Base-by-base conservation (phyloP, 2,329 filamentous ascomycete genomes). In the Volutella citrinella region DNA sequence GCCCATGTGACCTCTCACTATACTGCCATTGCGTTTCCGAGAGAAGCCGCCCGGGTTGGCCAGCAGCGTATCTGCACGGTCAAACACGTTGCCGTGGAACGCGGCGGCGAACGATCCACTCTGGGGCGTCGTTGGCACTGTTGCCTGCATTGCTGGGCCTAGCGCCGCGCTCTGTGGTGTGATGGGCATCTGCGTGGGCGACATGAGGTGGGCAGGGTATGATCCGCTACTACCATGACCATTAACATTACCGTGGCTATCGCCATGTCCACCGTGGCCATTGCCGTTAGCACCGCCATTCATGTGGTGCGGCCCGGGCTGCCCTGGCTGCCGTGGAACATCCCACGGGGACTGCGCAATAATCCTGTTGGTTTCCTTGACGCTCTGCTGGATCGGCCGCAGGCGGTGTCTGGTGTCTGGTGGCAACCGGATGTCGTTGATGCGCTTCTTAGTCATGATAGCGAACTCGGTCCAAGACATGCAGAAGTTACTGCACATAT, bases 131-230 rank as follows among this genome's bases (percentile, higher is more conserved):
- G 76, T 86, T 5, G 87, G 85, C 10, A 95, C 82, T 0, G 88
- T 96, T 2, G 90, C 89, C 61, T 95, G 89, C 34, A 89, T 87
- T 14, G 90, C 90, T 6, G 90, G 88, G 1, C 90, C 91, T 6
- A 96, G 71, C 3, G 90, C 90, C 12, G 89, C 90, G 50, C 87
- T 93, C 42, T 95, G 76, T 7, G 91, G 90, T 2, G 90, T 96
- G 52, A 93, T 88, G 8, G 90, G 89, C 22, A 68, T 55, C 34
- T 57, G 52, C 11, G 42, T 55, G 36, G 45, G 54, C 14, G 57
- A 60, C 36, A 52, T 48, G 24, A 47, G 45, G 13, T 55, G 46
- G 15, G 49, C 46, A 10, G 49, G 45, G 32, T 42, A 54, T 11
- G 46, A 39, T 8, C 40, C 38, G 13, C 44, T 42, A n/a, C n/a